Conservation (phyloP, 2,329 filamentous ascomycete species). For the Fusarium kyushuense region DNA sequence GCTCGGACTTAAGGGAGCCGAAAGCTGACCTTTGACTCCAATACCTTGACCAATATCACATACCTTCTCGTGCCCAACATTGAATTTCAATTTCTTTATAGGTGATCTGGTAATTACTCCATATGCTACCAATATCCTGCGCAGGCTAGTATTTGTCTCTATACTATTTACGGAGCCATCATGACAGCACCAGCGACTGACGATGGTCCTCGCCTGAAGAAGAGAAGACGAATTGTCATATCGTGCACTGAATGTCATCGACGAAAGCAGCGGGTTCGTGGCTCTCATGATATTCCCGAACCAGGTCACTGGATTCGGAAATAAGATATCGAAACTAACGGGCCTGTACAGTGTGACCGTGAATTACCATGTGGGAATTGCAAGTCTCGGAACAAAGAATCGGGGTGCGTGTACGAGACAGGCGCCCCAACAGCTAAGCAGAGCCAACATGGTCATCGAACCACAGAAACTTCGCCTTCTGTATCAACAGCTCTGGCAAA, state of each 20-base stretch:
- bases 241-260: constrained; percentile 74
- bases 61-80: background rate
- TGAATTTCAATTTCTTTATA: background rate
- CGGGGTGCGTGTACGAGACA: constrained; percentile 69
- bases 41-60: background rate
- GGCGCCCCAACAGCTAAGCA: constrained; percentile 58
- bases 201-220: constrained; percentile 52
- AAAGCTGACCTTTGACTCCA: background rate
- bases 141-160: too few relatives aligned
- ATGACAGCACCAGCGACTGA: constrained; percentile 22
- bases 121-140: background rate
- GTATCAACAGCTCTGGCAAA: background rate
- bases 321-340: constrained; percentile 9
- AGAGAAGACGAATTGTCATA: constrained; percentile 70
- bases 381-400: constrained; percentile 66
- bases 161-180: background rate
- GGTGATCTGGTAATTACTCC: background rate
- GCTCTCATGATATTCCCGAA: background rate
- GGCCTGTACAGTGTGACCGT: constrained; percentile 64
- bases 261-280: constrained; percentile 69
- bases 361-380: constrained; percentile 71
- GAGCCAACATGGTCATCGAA: constrained; percentile 10
- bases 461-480: background rate
- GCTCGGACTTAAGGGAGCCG: constrained; percentile 16
- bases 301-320: background rate